phyloP scores from a whole-genome alignment of 108 stramenopile genomes.

The Pseudonitzschia multiseries region DNA sequence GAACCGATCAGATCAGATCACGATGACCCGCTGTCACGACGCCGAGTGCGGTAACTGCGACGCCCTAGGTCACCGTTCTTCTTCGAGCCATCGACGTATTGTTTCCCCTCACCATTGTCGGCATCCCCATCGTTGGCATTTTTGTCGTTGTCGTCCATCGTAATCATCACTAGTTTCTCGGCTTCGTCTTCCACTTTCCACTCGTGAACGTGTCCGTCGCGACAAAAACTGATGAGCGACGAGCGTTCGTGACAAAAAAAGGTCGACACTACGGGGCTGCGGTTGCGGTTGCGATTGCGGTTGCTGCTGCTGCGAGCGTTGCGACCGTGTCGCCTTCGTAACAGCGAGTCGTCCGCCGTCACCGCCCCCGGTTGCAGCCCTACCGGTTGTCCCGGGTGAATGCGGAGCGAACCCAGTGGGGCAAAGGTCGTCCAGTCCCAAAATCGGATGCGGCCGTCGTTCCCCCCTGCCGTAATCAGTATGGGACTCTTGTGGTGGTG shows the following conservation, averaged over 20 bases:
- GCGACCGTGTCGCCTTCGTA: background rate
- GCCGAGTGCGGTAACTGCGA: no score
- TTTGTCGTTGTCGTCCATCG: background rate
- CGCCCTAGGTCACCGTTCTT: no score
- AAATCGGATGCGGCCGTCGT: background rate
- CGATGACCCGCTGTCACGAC: no score
- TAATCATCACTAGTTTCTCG: background rate
- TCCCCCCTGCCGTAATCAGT: background rate
- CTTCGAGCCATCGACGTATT: no score
- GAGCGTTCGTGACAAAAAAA: conserved; percentile 9
- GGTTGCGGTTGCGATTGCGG: no score
- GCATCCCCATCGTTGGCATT: no score
- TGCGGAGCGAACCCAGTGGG: background rate
- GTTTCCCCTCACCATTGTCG: no score
- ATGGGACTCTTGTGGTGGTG: conserved; percentile 1
- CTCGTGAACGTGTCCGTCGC: conserved; percentile 4
- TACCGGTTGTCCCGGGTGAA: background rate
- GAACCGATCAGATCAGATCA: no score
- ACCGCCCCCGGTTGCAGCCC: no score
- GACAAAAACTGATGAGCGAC: background rate
- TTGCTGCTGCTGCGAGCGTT: no score
- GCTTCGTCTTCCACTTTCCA: background rate
- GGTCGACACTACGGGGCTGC: background rate
- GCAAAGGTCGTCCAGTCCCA: conserved; percentile 4
- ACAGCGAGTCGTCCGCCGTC: background rate